Conservation (phyloP, 2,329 filamentous ascomycete genomes). For the Ploettnerulaceae sp. region DNA sequence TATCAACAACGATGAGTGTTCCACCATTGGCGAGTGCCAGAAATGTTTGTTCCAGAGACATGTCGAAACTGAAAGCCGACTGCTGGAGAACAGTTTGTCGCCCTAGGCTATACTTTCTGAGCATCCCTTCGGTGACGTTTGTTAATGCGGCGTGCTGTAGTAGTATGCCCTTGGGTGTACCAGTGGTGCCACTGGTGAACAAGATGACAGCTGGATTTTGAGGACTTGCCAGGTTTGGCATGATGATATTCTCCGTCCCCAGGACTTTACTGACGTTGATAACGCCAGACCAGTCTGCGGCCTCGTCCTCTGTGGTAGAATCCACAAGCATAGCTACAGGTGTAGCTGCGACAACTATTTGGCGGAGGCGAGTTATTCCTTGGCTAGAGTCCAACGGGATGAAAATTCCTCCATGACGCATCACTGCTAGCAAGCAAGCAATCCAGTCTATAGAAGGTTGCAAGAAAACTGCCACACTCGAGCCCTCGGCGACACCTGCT, state of each 20-base stretch:
- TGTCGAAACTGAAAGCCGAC: slow-evolving; percentile 18
- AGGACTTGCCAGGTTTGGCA: neutral
- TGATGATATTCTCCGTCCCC: neutral
- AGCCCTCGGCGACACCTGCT: neutral
- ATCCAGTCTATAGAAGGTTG: slow-evolving; percentile 24
- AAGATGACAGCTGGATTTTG: slow-evolving; percentile 1
- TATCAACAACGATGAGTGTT: slow-evolving; percentile 13
- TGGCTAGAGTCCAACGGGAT: slow-evolving; percentile 33
- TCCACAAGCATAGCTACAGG: slow-evolving; percentile 32
- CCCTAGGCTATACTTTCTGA: slow-evolving; percentile 4
- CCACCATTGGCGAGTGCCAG: slow-evolving; percentile 17
- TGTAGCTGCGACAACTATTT: slow-evolving; percentile 28
- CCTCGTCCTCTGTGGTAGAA: slow-evolving; percentile 20
- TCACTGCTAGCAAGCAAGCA: slow-evolving; percentile 33
- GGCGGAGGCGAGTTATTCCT: slow-evolving; percentile 23
- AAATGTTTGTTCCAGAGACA: slow-evolving; percentile 18
- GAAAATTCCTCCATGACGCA: slow-evolving; percentile 33
- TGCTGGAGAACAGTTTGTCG: slow-evolving; percentile 19
- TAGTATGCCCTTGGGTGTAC: slow-evolving; percentile 39
- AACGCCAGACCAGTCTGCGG: too few relatives aligned
- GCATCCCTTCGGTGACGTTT: slow-evolving; percentile 23
- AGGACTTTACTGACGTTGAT: neutral
- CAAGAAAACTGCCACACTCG: slow-evolving; percentile 5
- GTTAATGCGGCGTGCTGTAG: slow-evolving; percentile 26
- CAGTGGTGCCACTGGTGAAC: slow-evolving; percentile 24